phyloP scores from a whole-genome alignment of 2,329 filamentous ascomycete species.

The Cladosporium cucumerinum region DNA sequence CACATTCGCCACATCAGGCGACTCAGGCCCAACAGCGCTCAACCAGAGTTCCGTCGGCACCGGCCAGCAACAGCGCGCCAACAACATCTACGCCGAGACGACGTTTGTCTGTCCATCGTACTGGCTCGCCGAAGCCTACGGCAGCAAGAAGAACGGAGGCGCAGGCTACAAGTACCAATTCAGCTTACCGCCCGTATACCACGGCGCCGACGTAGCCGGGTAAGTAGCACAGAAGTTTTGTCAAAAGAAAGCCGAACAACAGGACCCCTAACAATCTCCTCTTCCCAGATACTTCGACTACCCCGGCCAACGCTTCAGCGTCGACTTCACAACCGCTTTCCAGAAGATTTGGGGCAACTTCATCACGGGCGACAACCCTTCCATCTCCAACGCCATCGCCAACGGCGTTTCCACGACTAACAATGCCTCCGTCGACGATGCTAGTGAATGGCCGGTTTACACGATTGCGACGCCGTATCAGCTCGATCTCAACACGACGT shows the following conservation, averaged over 20 bases:
- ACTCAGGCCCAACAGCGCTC: slow-evolving; percentile 45
- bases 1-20: slow-evolving; percentile 33
- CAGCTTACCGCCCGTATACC: not conserved
- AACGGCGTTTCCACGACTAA: not conserved
- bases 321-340: not conserved
- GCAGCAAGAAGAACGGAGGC: slow-evolving; percentile 24
- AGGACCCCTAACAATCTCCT: not conserved
- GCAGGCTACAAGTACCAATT: not conserved
- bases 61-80: slow-evolving; percentile 54
- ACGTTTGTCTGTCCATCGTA: slow-evolving; percentile 57
- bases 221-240: not conserved
- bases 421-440: not conserved
- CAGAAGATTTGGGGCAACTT: not conserved
- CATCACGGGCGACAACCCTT: not conserved
- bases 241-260: not conserved
- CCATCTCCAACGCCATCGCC: not conserved
- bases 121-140: slow-evolving; percentile 53
- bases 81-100: slow-evolving; percentile 53
- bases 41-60: slow-evolving; percentile 49
- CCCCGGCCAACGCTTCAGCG: not conserved
- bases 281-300: not conserved
- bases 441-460: not conserved
- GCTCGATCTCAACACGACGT: not conserved
- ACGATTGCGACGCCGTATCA: not conserved
- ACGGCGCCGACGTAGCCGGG: not conserved